Conservation (phyloP, 2,329 filamentous ascomycete species). For the Diaporthe ilicicola region DNA sequence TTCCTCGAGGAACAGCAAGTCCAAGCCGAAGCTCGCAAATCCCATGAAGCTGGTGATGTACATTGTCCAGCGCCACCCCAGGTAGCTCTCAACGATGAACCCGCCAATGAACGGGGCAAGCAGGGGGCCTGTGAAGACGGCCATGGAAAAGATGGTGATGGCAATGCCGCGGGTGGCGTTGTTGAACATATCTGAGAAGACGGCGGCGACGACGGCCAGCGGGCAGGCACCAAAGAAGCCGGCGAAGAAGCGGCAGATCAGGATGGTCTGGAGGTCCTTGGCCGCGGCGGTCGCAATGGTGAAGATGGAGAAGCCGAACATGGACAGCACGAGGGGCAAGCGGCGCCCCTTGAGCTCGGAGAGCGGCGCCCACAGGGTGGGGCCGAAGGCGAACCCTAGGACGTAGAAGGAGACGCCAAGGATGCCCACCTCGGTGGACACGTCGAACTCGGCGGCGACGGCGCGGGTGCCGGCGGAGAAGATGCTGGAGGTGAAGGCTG, state of each 20-base stretch:
- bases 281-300: constrained; percentile 70
- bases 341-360: constrained; percentile 76
- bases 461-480: constrained; percentile 72
- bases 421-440: constrained; percentile 68
- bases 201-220: constrained; percentile 73
- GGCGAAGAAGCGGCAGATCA: constrained; percentile 77
- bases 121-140: constrained; percentile 73
- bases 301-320: constrained; percentile 76
- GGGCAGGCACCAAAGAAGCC: constrained; percentile 78
- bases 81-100: constrained; percentile 68
- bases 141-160: constrained; percentile 66
- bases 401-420: constrained; percentile 76
- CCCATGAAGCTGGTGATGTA: constrained; percentile 72
- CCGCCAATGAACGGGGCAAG: constrained; percentile 75
- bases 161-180: constrained; percentile 68
- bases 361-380: constrained; percentile 76
- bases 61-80: constrained; percentile 79
- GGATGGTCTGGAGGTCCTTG: constrained; percentile 74
- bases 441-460: constrained; percentile 66
- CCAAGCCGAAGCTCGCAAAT: constrained; percentile 64
- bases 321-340: constrained; percentile 66
- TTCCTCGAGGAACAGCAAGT: constrained; percentile 71
- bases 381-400: constrained; percentile 76
- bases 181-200: constrained; percentile 78
- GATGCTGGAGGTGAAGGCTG: constrained; percentile 78